phyloP scores from a whole-genome alignment of 805 yeast species.

The Candida rishiriensis region DNA sequence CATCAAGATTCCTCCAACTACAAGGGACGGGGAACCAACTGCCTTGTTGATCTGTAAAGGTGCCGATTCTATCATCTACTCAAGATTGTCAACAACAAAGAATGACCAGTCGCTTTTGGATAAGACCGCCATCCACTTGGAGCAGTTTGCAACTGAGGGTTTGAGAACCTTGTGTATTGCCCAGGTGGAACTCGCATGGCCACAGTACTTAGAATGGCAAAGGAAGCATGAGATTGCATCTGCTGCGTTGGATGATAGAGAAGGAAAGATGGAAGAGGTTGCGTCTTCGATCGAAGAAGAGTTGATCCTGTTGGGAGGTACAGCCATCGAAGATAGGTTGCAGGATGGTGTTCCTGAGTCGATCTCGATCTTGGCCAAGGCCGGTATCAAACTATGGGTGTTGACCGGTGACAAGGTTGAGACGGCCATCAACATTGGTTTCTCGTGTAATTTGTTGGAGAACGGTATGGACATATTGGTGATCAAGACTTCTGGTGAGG shows the following conservation, averaged over 20 bases:
- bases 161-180: constrained; percentile 79
- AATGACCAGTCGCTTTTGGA: constrained; percentile 43
- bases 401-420: constrained; percentile 87
- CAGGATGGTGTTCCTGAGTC: constrained; percentile 88
- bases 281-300: constrained; percentile 71
- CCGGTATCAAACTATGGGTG: constrained; percentile 84
- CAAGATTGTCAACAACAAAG: constrained; percentile 45
- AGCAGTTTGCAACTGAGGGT: constrained; percentile 79
- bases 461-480: constrained; percentile 73
- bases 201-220: constrained; percentile 61
- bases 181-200: constrained; percentile 60
- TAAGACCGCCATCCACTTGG: constrained; percentile 68
- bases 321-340: constrained; percentile 81
- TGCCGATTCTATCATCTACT: constrained; percentile 77
- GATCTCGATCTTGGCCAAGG: constrained; percentile 61
- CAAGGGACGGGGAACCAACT: constrained; percentile 44
- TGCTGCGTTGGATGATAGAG: constrained; percentile 56
- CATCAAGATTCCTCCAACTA: constrained; percentile 55
- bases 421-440: constrained; percentile 84
- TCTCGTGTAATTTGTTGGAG: constrained; percentile 73
- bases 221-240: constrained; percentile 59
- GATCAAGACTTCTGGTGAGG: constrained; percentile 55
- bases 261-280: constrained; percentile 66
- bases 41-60: constrained; percentile 76
- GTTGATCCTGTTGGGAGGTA: constrained; percentile 67